A percentile compares a stretch with the other conserved stretches of the same genome.
Conservation (phyloP, 352 stramenopile species). For the Globisporangium orthogonon region DNA sequence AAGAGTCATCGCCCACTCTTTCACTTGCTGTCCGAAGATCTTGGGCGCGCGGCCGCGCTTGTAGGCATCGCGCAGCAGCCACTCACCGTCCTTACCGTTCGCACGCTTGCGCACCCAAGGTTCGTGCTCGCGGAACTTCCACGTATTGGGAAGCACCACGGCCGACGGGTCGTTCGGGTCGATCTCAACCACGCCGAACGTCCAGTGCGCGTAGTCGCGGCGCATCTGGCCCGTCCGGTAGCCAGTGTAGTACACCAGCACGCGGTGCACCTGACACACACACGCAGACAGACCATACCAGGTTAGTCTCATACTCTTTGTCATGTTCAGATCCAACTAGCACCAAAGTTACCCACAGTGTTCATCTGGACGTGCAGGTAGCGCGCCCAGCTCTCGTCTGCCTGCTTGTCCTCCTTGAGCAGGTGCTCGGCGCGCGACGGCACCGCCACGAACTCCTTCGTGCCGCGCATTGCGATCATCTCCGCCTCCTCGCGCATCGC, state of each 20-base stretch:
- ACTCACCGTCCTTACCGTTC: conserved; percentile 80
- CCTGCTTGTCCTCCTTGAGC: conserved; percentile 38
- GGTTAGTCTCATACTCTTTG: not conserved
- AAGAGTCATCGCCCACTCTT: conserved; percentile 47
- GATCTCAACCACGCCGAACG: conserved; percentile 63
- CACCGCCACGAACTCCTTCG: conserved; percentile 30
- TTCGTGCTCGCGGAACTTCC: conserved; percentile 60
- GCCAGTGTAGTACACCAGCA: conserved; percentile 80
- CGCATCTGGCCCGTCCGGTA: conserved; percentile 78
- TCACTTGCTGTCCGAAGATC: conserved; percentile 45
- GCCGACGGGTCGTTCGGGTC: conserved; percentile 65
- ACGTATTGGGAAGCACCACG: conserved; percentile 66
- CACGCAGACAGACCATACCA: not conserved
- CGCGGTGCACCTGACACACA: conserved; percentile 38
- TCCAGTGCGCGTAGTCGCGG: conserved; percentile 50
- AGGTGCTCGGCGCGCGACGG: conserved; percentile 24
- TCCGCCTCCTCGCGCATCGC: conserved; percentile 41
- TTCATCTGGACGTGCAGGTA: conserved; percentile 73
- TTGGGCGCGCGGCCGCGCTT: conserved; percentile 34
- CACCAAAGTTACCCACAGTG: conserved; percentile 28
- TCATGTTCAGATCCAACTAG: too few relatives aligned
- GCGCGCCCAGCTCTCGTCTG: conserved; percentile 47
- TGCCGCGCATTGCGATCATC: conserved; percentile 34
- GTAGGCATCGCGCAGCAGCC: conserved; percentile 49
- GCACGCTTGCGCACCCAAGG: conserved; percentile 43